These are phyloP conservation scores for Phytophthora boehmeriae DNA, from an alignment of 352 stramenopile genomes.

Conservation along the genomic window DNA sequence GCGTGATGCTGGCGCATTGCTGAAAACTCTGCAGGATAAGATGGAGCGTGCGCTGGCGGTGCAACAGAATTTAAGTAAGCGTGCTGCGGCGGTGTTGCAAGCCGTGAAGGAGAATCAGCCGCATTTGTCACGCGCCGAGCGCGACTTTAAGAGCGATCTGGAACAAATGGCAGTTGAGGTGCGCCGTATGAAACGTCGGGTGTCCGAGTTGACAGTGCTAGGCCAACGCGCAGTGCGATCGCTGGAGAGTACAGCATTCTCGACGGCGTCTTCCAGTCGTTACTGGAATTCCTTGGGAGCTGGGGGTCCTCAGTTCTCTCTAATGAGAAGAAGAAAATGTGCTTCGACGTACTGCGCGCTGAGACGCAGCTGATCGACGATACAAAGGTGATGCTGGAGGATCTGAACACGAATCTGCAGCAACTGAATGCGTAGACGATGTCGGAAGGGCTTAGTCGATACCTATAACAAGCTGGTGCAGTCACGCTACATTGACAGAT, in stretches of 20 bases:
- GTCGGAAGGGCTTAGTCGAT: too few relatives aligned
- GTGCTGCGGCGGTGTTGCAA: conserved; percentile 76
- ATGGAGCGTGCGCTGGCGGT: conserved; percentile 64
- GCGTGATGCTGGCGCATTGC: conserved; percentile 31
- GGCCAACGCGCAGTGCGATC: conserved; percentile 63
- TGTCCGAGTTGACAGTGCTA: conserved; percentile 72
- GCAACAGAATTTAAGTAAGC: conserved; percentile 78
- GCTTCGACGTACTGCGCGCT: conserved; percentile 77
- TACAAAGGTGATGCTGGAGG: conserved; percentile 69
- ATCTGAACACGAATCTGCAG: conserved; percentile 63
- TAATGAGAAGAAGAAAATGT: conserved; percentile 84
- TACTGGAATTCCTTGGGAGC: conserved; percentile 22
- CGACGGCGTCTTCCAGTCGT: conserved; percentile 25
- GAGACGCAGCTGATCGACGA: conserved; percentile 87
- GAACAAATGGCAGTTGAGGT: conserved; percentile 64
- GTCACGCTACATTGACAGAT: too few relatives aligned
- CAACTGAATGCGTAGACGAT: conserved; percentile 33
- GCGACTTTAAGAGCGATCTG: conserved; percentile 75
- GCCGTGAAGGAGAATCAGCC: conserved; percentile 86
- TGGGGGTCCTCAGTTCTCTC: conserved; percentile 34
- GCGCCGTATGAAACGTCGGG: conserved; percentile 71
- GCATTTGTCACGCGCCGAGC: conserved; percentile 73
- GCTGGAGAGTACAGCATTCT: conserved; percentile 45
- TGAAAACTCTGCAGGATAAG: conserved; percentile 57
- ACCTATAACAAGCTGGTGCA: too few relatives aligned